These are phyloP conservation scores for Davidsoniella neocaledoniae DNA, from an alignment of 2,329 filamentous ascomycete species.

Conservation along the genomic window DNA sequence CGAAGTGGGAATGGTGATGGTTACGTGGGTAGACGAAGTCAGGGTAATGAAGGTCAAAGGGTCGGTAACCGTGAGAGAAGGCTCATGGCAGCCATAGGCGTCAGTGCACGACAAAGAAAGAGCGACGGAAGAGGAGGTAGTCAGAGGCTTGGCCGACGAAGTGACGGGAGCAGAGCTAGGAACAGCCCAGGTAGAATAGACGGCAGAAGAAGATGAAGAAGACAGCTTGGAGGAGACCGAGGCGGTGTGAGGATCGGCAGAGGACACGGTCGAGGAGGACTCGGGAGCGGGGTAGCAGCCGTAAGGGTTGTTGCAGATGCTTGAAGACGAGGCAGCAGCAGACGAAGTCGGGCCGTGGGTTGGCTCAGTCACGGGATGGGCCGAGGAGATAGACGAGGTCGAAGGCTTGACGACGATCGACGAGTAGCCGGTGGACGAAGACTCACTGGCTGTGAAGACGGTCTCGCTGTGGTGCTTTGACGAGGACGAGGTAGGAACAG, in stretches of 20 bases:
- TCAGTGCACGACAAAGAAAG: conserved; percentile 5
- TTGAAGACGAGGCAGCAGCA: background rate
- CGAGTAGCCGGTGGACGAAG: background rate
- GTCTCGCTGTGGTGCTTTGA: background rate
- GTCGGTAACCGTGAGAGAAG: background rate
- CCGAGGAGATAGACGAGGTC: background rate
- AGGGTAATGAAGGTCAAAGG: conserved; percentile 9
- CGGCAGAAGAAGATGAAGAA: background rate
- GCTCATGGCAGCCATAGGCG: conserved; percentile 11
- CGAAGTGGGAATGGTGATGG: conserved; percentile 7
- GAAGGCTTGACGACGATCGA: conserved; percentile 1
- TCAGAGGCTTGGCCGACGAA: background rate
- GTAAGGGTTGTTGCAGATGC: conserved; percentile 4
- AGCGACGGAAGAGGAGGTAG: background rate
- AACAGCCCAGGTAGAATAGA: conserved; percentile 5
- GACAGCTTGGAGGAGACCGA: background rate
- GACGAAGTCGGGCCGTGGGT: background rate
- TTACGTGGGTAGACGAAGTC: conserved; percentile 7
- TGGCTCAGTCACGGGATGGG: background rate
- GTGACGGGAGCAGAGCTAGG: conserved; percentile 2
- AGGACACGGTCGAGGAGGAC: conserved; percentile 7
- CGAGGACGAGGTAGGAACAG: background rate
- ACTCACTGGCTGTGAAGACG: background rate
- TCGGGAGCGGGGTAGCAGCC: conserved; percentile 3
- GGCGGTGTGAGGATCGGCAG: conserved; percentile 1